Evolutionary conservation across 768 basidiomycete species (phyloP).

Genomic region (Auriculariales sp.): DNA sequence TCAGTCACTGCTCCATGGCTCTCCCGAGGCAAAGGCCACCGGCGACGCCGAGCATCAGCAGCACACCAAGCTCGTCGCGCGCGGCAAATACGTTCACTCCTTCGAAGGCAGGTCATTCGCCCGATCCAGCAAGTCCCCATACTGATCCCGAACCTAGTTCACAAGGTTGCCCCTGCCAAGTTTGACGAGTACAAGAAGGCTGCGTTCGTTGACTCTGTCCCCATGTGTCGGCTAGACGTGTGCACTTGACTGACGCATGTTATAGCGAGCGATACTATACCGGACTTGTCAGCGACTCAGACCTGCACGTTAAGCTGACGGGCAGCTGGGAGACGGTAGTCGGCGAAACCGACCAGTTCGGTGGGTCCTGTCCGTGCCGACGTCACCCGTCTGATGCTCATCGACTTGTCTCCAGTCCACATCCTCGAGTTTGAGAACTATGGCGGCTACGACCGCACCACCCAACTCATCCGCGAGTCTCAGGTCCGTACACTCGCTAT

Average conservation of each 20-base stretch:
- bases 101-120: conserved; percentile 77
- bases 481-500: conserved; percentile 31
- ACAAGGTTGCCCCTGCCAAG: conserved; percentile 72
- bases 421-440: conserved; percentile 94
- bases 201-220: conserved; percentile 41
- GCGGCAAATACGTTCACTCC: conserved; percentile 89
- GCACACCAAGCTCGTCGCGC: conserved; percentile 77
- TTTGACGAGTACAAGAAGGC: conserved; percentile 76
- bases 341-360: conserved; percentile 80
- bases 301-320: conserved; percentile 71
- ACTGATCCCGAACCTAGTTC: conserved; percentile 34
- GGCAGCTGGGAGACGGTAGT: conserved; percentile 89
- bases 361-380: conserved; percentile 24
- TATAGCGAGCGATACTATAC: conserved; percentile 71
- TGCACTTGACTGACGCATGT: conserved; percentile 6
- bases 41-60: conserved; percentile 65
- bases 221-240: not conserved
- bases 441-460: conserved; percentile 71
- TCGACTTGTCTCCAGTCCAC: conserved; percentile 24
- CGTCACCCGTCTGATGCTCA: not conserved
- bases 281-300: conserved; percentile 57
- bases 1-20: conserved; percentile 86
- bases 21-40: conserved; percentile 71
- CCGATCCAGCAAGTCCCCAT: not conserved
- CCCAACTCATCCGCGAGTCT: conserved; percentile 43